These are phyloP conservation scores for Amylocarpus encephaloides DNA, from an alignment of 2,329 filamentous ascomycete species.

Conservation along the genomic window DNA sequence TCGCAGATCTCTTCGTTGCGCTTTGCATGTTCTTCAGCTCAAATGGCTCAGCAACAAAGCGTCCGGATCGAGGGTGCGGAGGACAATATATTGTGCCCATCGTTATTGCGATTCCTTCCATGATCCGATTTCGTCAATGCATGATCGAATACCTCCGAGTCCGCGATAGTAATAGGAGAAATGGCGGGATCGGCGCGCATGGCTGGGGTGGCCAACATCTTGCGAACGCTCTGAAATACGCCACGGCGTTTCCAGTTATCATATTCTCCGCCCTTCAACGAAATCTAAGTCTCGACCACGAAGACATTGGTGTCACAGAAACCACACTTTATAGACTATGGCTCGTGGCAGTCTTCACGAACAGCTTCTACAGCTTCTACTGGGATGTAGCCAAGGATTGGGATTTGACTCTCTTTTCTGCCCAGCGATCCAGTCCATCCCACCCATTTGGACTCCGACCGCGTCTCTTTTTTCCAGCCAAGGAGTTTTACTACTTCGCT, in stretches of 20 bases:
- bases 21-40: slow-evolving; percentile 83
- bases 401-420: slow-evolving; percentile 79
- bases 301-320: slow-evolving; percentile 34
- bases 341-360: slow-evolving; percentile 68
- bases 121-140: slow-evolving; percentile 88
- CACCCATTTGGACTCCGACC: slow-evolving; percentile 74
- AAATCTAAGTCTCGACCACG: slow-evolving; percentile 40
- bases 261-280: slow-evolving; percentile 70
- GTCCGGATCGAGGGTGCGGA: slow-evolving; percentile 76
- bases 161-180: slow-evolving; percentile 46
- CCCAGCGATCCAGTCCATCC: slow-evolving; percentile 42
- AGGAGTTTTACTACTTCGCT: slow-evolving; percentile 74
- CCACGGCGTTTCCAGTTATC: slow-evolving; percentile 89
- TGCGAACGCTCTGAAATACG: slow-evolving; percentile 91
- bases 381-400: slow-evolving; percentile 97
- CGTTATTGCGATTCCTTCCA: slow-evolving; percentile 73
- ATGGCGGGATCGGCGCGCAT: slow-evolving; percentile 37
- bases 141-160: slow-evolving; percentile 80
- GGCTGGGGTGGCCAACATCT: slow-evolving; percentile 83
- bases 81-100: slow-evolving; percentile 74
- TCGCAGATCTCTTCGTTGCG: slow-evolving; percentile 82
- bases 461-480: slow-evolving; percentile 64
- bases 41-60: slow-evolving; percentile 66
- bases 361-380: slow-evolving; percentile 94
- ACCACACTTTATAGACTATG: slow-evolving; percentile 50